Percentiles rank a stretch among this genome's conserved stretches.
phyloP scores from a whole-genome alignment of 192 early-diverging fungal species.

The Linnemannia exigua region DNA sequence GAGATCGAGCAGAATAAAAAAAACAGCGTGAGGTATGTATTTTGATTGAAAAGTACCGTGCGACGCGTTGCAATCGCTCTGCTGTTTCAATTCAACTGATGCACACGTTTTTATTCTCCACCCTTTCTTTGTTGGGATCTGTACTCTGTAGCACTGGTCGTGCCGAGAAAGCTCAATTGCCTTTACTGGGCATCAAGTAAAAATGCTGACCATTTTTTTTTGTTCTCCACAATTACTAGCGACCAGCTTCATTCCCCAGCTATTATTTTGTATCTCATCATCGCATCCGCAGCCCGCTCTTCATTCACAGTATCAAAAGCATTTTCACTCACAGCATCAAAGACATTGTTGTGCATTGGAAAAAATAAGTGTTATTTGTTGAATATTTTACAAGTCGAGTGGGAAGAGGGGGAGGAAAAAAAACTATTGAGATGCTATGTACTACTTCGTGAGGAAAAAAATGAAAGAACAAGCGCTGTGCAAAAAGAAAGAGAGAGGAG shows the following conservation, averaged over 20 bases:
- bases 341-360: background rate
- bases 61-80: too few species aligned
- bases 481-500: background rate
- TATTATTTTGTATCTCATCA: background rate
- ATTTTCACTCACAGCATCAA: background rate
- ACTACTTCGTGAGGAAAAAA: background rate
- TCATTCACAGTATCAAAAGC: background rate
- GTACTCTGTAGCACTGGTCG: too few species aligned
- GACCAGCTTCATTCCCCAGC: background rate
- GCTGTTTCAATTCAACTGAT: too few species aligned
- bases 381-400: conserved; percentile 5
- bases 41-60: too few species aligned
- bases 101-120: conserved; percentile 3
- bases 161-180: background rate
- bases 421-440: conserved; percentile 10
- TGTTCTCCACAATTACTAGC: background rate
- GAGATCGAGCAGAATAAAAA: too few species aligned
- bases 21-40: too few species aligned
- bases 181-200: background rate
- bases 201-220: background rate
- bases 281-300: too few species aligned
- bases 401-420: background rate
- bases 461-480: background rate
- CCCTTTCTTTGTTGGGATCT: background rate
- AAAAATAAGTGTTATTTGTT: conserved; percentile 4